Evolutionary conservation across 495 filamentous ascomycete genomes (phyloP), one percentile per base, ranked within the genome.

Genomic region (Lindgomyces ingoldianus): DNA sequence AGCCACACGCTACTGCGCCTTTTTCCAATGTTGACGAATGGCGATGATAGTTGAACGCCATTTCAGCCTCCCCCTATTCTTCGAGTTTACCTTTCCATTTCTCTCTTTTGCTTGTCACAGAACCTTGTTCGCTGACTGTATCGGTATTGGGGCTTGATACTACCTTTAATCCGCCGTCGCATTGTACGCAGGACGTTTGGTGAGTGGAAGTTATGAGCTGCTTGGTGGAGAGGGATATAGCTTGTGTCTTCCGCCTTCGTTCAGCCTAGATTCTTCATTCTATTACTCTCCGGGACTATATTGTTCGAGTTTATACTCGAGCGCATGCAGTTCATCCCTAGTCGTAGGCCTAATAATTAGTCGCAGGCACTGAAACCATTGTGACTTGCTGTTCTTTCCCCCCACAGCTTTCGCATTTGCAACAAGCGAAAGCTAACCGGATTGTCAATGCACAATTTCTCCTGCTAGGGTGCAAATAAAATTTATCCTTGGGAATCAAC

Each of bases 161-260:
- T 19, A 55, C 52, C 3, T 55, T 55, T 39, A 55, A 4, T 18
- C 52, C 52, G 33, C 52, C 52, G 10, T 19, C 52, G 25, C 30
- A 55, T 16, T 55, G 52, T 39, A 55, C 25, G 52, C 12, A 24
- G 11, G 52, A 55, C 21, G n/a, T 55, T 3, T 55, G 52, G 52
- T 27, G 21, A 36, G 25, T 36, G 6, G 33, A 39, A 39, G 6
- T 39, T 39, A 53, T 53, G 21, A 4, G 49, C 52, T 55, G 6
- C 52, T 55, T 33, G 52, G 52, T 3, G 52, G 52, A 3, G 12
- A 19, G 29, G 29, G 29, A 11, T 55, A 55, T 26, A 55, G 19
- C 11, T 9, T 27, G 3, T 55, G 52, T 39, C 52, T 55, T 41
- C 52, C 52, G 10, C 10, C 26, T 3, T 55, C 52, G 11, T 55